phyloP scores from a whole-genome alignment of 2,329 filamentous ascomycete species.

The Stagonosporopsis rhizophila region DNA sequence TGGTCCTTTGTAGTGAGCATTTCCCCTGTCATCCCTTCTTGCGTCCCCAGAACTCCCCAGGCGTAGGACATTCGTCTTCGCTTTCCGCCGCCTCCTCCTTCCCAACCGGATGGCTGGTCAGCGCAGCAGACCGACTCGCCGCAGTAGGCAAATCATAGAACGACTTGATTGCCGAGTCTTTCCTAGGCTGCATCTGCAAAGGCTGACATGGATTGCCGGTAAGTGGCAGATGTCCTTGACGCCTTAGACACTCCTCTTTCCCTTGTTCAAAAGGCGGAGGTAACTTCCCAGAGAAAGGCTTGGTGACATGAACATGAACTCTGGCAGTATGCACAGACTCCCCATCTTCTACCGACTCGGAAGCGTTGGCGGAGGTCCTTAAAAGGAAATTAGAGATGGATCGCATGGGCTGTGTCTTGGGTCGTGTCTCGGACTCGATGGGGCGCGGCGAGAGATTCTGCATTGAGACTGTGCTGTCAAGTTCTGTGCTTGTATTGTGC shows the following conservation, averaged over 20 bases:
- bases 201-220: background rate
- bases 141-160: background rate
- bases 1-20: background rate
- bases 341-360: background rate
- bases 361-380: background rate
- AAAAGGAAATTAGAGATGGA: slow-evolving; percentile 3
- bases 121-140: slow-evolving; percentile 9
- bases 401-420: slow-evolving; percentile 1
- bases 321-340: background rate
- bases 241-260: background rate
- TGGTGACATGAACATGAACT: background rate
- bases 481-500: background rate
- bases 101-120: slow-evolving; percentile 14
- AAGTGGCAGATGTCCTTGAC: background rate
- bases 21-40: background rate
- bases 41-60: background rate
- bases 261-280: background rate
- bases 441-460: background rate
- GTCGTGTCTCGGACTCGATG: background rate
- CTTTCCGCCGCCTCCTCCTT: slow-evolving; percentile 2
- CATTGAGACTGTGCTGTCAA: background rate
- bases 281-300: background rate
- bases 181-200: background rate
- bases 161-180: slow-evolving; percentile 5
- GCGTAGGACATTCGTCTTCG: slow-evolving; percentile 3